Evolutionary conservation across 768 basidiomycete genomes (phyloP), one percentile per base, ranked within the genome.

Genomic region (Xerocomus potaroensis): DNA sequence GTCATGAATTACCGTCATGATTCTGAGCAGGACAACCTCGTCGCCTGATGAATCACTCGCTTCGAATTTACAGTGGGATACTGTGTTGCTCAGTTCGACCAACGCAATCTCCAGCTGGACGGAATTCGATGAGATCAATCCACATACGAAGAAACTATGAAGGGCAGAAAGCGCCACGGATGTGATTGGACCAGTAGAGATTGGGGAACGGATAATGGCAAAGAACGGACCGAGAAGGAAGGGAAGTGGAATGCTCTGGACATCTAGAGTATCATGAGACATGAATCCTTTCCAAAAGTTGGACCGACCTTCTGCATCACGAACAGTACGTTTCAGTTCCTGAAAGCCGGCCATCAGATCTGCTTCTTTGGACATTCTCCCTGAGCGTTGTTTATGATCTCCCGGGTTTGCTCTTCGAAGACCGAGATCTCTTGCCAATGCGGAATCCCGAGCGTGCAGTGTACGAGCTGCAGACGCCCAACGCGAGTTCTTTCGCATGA

Each of bases 61-160:
- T 68, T 98, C 95, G 61, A 99, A 99, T 69, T 95, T 93, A 76
- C 95, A 97, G 60, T 91, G 91, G 5, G 95, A 91, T 11, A 94
- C 80, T 0, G 95, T 84, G 49, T 79, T 85, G 64, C 93, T 94
- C 48, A 96, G 76, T 51, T 91, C 89, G 15, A 82, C 73, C 42
- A 98, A 76, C 5, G 87, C 86, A 43, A 70, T 62, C 53, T 84
- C 77, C 50, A 94, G 68, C 30, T 74, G 70, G 41, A 74, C 51
- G 34, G 86, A 78, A 31, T 70, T 62, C 12, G 78, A 68, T 9
- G 73, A 75, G 40, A 95, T 81, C 59, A 94, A 72, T 21, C 81
- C 81, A 60, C 81, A 89, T 34, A 81, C 72, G 65, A 97, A 90
- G 73, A 98, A 86, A 56, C 76, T 86, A 68, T 95, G 91, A 29